Evolutionary conservation across 768 basidiomycete genomes (phyloP).

Genomic region (Hericium erinaceus): DNA sequence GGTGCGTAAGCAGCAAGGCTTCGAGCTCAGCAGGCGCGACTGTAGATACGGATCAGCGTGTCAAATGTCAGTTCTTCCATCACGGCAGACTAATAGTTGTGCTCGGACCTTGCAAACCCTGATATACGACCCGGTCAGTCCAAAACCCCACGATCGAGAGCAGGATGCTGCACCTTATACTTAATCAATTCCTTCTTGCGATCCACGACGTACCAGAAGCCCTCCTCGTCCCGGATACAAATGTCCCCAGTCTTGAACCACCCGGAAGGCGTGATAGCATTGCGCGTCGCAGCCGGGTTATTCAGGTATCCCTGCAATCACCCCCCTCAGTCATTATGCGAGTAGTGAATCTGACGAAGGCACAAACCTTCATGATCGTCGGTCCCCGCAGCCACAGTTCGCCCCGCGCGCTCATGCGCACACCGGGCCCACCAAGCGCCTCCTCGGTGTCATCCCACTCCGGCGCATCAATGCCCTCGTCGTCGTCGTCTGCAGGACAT

Average conservation of each 20-base stretch:
- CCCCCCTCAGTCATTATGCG: too few relatives aligned
- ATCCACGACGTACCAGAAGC: constrained; percentile 69
- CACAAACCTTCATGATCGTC: constrained; percentile 62
- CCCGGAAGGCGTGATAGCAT: constrained; percentile 57
- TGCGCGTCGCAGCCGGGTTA: constrained; percentile 59
- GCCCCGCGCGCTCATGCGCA: constrained; percentile 48
- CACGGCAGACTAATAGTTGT: neutral
- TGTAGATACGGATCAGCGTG: constrained; percentile 17
- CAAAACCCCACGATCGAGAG: neutral
- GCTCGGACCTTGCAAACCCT: constrained; percentile 17
- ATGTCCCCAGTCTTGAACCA: constrained; percentile 93
- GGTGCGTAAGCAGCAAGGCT: constrained; percentile 62
- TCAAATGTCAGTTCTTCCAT: neutral
- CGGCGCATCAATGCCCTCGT: constrained; percentile 28
- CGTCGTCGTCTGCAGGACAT: neutral
- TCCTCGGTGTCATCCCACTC: neutral
- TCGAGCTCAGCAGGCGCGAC: constrained; percentile 87
- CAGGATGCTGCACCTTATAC: constrained; percentile 40
- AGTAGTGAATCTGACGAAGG: too few relatives aligned
- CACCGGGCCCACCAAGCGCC: constrained; percentile 43
- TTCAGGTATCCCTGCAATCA: constrained; percentile 58
- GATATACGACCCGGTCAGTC: neutral
- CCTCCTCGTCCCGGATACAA: constrained; percentile 53
- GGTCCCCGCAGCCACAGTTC: constrained; percentile 81
- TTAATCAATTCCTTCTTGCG: constrained; percentile 70